Evolutionary conservation across 1,284 basidiomycete genomes (phyloP), one percentile per base, ranked within the genome.

Genomic region (Microstroma glucosiphilum): DNA sequence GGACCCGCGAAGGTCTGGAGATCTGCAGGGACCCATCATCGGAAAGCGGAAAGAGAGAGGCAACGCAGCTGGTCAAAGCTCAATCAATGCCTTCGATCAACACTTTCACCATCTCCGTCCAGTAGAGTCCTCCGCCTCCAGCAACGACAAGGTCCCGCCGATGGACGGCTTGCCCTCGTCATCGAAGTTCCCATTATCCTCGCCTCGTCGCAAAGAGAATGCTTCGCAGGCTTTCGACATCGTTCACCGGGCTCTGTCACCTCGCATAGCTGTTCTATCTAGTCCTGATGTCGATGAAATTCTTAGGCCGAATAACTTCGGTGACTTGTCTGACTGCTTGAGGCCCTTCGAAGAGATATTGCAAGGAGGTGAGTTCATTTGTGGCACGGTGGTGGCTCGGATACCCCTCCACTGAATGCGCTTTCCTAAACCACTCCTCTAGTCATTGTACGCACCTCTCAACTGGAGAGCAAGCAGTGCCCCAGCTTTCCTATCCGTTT

Each of bases 401-500:
- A 3, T 3, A 37, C 30, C 30, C 30, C 30, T 37, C 4, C 3
- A 37, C 30, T 37, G 30, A 37, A 3, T 37, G 30, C 30, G 30
- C 40, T 23, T 48, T 57, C 6, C 2, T 42, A 9, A 30, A 40
- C 13, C 15, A 15, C 30, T 9, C 9, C 46, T 37, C 8, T 53
- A 71, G 69, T 78, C 26, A 66, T 69, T 8, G 70, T 77, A 2
- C 69, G 72, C 43, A 78, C 76, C 2, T 72, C 74, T 8, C 73
- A 76, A 63, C 69, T 78, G 3, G 75, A 72, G 58, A 67, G 62
- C 8, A 65, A 70, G 25, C 51, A 62, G 9, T 71, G 67, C 58
- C 58, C 71, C 37, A 61, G 61, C 17, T 78, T 77, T 51, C 69
- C 71, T 1, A 66, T 78, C 13, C 69, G 72, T 21, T 75, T 78